Percentiles rank a stretch among this genome's conserved stretches.
These are phyloP conservation scores for Sphaerobolus stellatus DNA, from an alignment of 1,284 basidiomycete genomes.

Conservation along the genomic window DNA sequence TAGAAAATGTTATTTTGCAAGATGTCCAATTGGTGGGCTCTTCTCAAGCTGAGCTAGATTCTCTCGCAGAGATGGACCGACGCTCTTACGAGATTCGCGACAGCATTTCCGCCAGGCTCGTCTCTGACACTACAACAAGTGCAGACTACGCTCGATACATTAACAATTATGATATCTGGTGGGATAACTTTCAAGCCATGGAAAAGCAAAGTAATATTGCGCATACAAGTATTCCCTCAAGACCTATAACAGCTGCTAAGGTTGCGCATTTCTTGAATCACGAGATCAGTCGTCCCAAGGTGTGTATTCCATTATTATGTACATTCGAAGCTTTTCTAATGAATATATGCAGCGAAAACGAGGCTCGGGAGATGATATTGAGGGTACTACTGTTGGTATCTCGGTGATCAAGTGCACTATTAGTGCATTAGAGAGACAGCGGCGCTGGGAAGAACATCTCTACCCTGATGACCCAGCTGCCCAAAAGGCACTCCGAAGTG, in stretches of 20 bases:
- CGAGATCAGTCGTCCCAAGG: conserved; percentile 20
- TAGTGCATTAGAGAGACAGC: conserved; percentile 18
- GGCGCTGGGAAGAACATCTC: conserved; percentile 14
- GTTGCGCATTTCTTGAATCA: conserved; percentile 22
- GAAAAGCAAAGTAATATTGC: conserved; percentile 2
- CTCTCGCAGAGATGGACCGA: not conserved
- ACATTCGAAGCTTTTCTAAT: too few relatives aligned
- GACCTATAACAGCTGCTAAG: conserved; percentile 22
- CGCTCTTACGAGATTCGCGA: not conserved
- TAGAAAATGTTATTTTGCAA: too few relatives aligned
- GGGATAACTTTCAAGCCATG: conserved; percentile 8
- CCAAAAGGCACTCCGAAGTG: conserved; percentile 8
- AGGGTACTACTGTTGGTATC: conserved; percentile 15
- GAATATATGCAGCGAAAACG: too few relatives aligned
- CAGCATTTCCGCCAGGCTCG: not conserved
- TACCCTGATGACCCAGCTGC: conserved; percentile 12
- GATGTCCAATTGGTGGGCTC: too few relatives aligned
- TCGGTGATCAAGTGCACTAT: conserved; percentile 15
- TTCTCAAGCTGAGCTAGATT: too few relatives aligned
- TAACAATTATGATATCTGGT: conserved; percentile 16
- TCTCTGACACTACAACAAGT: conserved; percentile 5
- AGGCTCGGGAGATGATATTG: not conserved
- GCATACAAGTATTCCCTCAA: conserved; percentile 7
- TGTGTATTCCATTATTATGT: conserved; percentile 10
- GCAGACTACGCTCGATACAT: conserved; percentile 13